A percentile compares a stretch with the other conserved stretches of the same genome.
Evolutionary conservation across 139 green algal species (phyloP).

Genomic region (Chlamydomonas schloesseri): DNA sequence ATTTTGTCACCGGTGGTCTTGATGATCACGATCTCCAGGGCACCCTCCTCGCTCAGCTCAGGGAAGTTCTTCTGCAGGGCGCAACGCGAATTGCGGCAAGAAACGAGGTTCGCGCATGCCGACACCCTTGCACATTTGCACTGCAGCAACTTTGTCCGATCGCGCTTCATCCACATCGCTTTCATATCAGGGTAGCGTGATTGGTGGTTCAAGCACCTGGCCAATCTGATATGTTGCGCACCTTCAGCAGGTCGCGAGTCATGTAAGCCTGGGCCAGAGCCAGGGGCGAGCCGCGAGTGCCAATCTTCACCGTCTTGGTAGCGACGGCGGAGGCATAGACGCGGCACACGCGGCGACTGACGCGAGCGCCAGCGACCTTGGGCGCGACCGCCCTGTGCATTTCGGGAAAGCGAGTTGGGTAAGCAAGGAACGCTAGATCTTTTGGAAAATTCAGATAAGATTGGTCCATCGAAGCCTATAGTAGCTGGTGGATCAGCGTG

Average conservation of each 20-base stretch:
- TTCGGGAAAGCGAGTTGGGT: background rate
- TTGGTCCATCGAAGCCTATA: too few species aligned
- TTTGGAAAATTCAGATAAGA: background rate
- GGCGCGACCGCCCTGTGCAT: slow-evolving; percentile 36
- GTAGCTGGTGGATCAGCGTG: too few species aligned
- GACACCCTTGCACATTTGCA: background rate
- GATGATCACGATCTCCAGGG: slow-evolving; percentile 99
- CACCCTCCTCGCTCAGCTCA: slow-evolving; percentile 92
- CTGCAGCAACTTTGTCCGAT: background rate
- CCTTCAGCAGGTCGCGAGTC: slow-evolving; percentile 95
- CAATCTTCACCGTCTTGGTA: slow-evolving; percentile 83
- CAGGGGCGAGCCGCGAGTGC: slow-evolving; percentile 91
- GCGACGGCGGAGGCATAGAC: slow-evolving; percentile 55
- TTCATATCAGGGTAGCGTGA: too few species aligned
- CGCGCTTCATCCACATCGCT: too few species aligned
- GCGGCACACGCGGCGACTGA: slow-evolving; percentile 2
- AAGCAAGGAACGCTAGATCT: background rate
- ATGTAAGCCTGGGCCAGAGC: slow-evolving; percentile 98
- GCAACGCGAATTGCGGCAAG: background rate
- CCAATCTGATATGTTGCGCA: slow-evolving; percentile 5
- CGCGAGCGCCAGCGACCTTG: background rate
- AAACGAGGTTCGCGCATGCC: background rate
- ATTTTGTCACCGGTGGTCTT: slow-evolving; percentile 99
- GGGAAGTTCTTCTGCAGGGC: slow-evolving; percentile 78
- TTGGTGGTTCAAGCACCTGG: too few species aligned